Percentiles rank a stretch among this genome's conserved stretches.
These are phyloP conservation scores for Pyracantha coccinea DNA, from an alignment of 331 rosid genomes.

Conservation along the genomic window DNA sequence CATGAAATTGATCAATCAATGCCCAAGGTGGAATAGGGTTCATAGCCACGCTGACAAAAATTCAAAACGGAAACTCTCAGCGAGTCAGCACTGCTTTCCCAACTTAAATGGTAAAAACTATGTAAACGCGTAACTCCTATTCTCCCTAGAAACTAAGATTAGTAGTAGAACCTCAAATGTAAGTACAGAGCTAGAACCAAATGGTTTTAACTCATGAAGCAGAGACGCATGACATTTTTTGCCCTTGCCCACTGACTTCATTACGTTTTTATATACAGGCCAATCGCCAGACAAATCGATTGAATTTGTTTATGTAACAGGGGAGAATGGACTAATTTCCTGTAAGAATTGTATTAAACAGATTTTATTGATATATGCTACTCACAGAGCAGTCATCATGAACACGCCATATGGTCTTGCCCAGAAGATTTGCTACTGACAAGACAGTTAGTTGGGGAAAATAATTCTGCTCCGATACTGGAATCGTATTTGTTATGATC, in stretches of 20 bases:
- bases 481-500: conserved; percentile 81
- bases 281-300: neutral
- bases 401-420: conserved; percentile 97
- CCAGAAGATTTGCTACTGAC: conserved; percentile 89
- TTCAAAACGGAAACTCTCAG: conserved; percentile 11
- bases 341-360: neutral
- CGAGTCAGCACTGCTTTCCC: neutral
- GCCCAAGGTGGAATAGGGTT: conserved; percentile 83
- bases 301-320: neutral
- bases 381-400: conserved; percentile 98
- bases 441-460: conserved; percentile 82
- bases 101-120: neutral
- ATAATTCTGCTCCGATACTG: conserved; percentile 76
- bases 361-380: conserved; percentile 48
- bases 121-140: neutral
- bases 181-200: neutral
- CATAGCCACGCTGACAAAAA: conserved; percentile 69
- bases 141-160: neutral
- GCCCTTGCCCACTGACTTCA: neutral
- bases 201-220: neutral
- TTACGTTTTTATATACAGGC: neutral
- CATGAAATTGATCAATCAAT: conserved; percentile 61
- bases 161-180: neutral
- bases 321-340: conserved; percentile 9
- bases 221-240: neutral